A percentile compares a stretch with the other conserved stretches of the same genome.
Evolutionary conservation across 179 eudicot species (phyloP).

Genomic region (Spinacia oleracea): DNA sequence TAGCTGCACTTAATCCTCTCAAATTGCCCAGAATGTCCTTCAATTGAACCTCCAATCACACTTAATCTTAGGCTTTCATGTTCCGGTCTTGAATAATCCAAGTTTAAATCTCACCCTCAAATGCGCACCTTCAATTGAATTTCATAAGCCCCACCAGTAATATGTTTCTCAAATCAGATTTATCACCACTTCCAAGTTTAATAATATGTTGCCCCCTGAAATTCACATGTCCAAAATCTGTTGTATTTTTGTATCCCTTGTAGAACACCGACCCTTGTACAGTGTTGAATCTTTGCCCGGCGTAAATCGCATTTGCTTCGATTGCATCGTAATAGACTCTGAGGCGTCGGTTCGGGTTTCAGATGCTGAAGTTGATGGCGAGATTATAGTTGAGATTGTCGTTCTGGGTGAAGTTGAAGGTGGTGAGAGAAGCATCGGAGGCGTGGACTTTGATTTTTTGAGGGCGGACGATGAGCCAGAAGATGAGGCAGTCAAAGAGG

Average conservation of each 20-base stretch:
- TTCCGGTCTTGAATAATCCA: conserved; percentile 50
- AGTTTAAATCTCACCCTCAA: conserved; percentile 55
- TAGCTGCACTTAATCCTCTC: conserved; percentile 35
- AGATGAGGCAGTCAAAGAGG: conserved; percentile 41
- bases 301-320: conserved; percentile 58
- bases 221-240: conserved; percentile 31
- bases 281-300: conserved; percentile 47
- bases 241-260: conserved; percentile 63
- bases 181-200: conserved; percentile 26
- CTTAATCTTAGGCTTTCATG: conserved; percentile 61
- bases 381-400: conserved; percentile 59
- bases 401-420: conserved; percentile 48
- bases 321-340: conserved; percentile 68
- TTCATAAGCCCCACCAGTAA: conserved; percentile 36
- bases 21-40: conserved; percentile 27
- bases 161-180: conserved; percentile 36
- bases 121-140: conserved; percentile 54
- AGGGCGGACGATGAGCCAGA: conserved; percentile 65
- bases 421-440: conserved; percentile 41
- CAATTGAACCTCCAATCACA: conserved; percentile 70
- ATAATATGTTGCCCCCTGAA: conserved; percentile 47
- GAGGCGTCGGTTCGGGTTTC: conserved; percentile 68
- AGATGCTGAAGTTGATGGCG: conserved; percentile 49
- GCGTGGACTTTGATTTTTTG: conserved; percentile 51
- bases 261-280: conserved; percentile 31